Conservation (phyloP, 164 flowering plant species). For the Nelumbo lutea region DNA sequence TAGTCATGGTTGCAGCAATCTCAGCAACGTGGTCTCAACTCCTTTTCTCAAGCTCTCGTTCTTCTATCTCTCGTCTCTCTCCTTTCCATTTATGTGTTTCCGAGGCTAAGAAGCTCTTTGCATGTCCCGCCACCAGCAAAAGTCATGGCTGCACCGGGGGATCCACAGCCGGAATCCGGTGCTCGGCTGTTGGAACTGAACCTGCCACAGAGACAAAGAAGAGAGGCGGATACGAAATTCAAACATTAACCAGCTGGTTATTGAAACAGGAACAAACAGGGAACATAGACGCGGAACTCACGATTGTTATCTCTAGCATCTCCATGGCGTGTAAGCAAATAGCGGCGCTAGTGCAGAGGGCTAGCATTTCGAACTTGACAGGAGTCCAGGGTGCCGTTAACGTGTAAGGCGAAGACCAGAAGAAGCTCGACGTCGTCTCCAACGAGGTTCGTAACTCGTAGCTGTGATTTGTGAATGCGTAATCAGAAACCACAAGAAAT, state of each 20-base stretch:
- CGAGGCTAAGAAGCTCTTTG: slow-evolving; percentile 9
- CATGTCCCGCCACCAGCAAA: slow-evolving; percentile 7
- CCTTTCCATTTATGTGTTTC: slow-evolving; percentile 23
- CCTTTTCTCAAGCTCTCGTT: slow-evolving; percentile 30
- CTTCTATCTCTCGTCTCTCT: slow-evolving; percentile 23
- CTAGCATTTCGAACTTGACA: slow-evolving; percentile 79
- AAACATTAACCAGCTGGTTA: slow-evolving; percentile 65
- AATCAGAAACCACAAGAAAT: too few species aligned
- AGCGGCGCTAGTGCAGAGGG: slow-evolving; percentile 80
- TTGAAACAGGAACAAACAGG: slow-evolving; percentile 75
- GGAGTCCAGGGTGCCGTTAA: slow-evolving; percentile 86
- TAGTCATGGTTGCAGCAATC: slow-evolving; percentile 29
- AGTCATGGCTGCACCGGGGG: neutral
- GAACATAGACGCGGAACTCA: slow-evolving; percentile 75
- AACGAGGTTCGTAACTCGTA: slow-evolving; percentile 49
- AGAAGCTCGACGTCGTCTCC: slow-evolving; percentile 91
- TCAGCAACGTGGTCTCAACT: slow-evolving; percentile 29
- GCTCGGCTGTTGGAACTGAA: slow-evolving; percentile 45
- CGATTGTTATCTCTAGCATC: slow-evolving; percentile 84
- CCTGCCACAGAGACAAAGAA: slow-evolving; percentile 31
- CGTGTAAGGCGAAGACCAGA: slow-evolving; percentile 93
- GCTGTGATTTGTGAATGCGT: too few species aligned
- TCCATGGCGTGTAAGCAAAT: slow-evolving; percentile 96
- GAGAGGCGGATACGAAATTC: slow-evolving; percentile 47
- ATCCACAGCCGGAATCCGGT: slow-evolving; percentile 21